These are phyloP conservation scores for Mycena rosella DNA, from an alignment of 768 basidiomycete genomes.

Conservation along the genomic window DNA sequence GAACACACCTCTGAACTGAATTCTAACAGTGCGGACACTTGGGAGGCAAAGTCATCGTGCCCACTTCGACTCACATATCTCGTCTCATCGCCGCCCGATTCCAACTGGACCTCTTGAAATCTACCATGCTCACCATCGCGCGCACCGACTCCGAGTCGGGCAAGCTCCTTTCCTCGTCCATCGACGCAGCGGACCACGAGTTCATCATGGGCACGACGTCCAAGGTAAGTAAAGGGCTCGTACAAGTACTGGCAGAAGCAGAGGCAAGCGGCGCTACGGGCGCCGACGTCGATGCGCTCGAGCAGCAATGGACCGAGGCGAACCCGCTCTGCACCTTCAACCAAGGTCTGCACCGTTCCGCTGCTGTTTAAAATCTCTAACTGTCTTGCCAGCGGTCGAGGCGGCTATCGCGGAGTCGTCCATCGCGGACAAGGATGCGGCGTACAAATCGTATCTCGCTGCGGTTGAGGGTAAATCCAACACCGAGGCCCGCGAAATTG, in stretches of 20 bases:
- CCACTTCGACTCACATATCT: slow-evolving; percentile 87
- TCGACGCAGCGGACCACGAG: slow-evolving; percentile 87
- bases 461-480: slow-evolving; percentile 77
- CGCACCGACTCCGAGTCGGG: slow-evolving; percentile 93
- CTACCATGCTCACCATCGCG: slow-evolving; percentile 90
- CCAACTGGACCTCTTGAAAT: slow-evolving; percentile 91
- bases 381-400: slow-evolving; percentile 63
- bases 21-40: slow-evolving; percentile 80
- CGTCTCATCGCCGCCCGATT: slow-evolving; percentile 89
- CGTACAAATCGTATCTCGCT: slow-evolving; percentile 69
- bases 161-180: slow-evolving; percentile 84
- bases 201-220: slow-evolving; percentile 76
- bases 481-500: slow-evolving; percentile 76
- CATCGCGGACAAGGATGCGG: slow-evolving; percentile 65
- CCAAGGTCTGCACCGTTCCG: slow-evolving; percentile 64
- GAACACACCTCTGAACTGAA: slow-evolving; percentile 14
- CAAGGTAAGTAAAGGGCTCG: slow-evolving; percentile 64
- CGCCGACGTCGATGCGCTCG: slow-evolving; percentile 77
- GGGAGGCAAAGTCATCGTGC: slow-evolving; percentile 93
- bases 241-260: slow-evolving; percentile 78
- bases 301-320: slow-evolving; percentile 77
- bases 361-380: neutral
- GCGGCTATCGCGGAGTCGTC: slow-evolving; percentile 64
- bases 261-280: slow-evolving; percentile 74
- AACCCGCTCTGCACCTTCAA: slow-evolving; percentile 87